Base-by-base conservation (phyloP, 305 asterid genomes). In the Solanum hybrid region DNA sequence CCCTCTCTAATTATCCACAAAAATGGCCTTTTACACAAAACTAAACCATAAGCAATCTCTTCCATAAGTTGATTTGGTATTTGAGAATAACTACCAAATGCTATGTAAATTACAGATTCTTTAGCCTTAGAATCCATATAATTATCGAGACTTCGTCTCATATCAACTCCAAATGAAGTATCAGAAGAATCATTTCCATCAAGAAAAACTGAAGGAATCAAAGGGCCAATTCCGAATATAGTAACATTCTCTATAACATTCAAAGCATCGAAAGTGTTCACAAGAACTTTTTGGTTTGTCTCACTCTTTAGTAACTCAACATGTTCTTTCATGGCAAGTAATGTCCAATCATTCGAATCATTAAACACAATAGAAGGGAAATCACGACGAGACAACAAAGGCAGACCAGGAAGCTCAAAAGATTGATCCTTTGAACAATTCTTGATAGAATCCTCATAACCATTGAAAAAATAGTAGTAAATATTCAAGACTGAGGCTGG, bases 401-500 rank as follows among this genome's bases (percentile, higher is more conserved):
- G 93, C 13, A 89, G 71, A 3, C 92, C 89, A 4, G 92, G 93
- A 35, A 93, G 32, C 85, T 78, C 78, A 6, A 69, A 90, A 35
- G 92, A 86, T 22, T 90, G 85, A 26, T 91, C 90, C 4, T 90
- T 45, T 0, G 90, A 64, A 5, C 51, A 80, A 15, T 89, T 69
- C 22, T 37, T 87, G 72, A 94, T 91, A 72, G 90, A 89, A 35
- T 92, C 93, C 3, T 77, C 88, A 17, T 76, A 89, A 19, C 95
- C 98, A 73, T 94, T 88, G 92, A 93, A 94, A 78, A 93, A 95
- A 90, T 90, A 91, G 89, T 92, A 88, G 87, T 77, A 94, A 22
- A 94, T 87, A 32, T 90, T 90, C 32, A 94, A 86, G 13, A 94
- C 94, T 10, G 95, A 86, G 64, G 96, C 95, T 0, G 95, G 94